Base-by-base conservation (phyloP, 805 yeast species). In the Lipomyces kockii region DNA sequence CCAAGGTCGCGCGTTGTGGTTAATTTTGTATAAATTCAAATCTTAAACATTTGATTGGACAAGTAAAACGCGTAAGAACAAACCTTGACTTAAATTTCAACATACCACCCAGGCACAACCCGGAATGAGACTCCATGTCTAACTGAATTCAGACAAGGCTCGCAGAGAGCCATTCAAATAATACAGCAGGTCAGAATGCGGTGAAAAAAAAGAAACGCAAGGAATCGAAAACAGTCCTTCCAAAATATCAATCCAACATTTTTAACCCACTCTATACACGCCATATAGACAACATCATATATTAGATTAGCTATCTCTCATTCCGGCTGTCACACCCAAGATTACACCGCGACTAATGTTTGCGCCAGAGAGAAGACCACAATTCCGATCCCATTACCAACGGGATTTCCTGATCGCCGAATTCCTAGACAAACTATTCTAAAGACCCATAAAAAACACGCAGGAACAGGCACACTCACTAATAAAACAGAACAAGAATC, bases 401-500 rank as follows among this genome's bases (percentile, higher is more conserved):
- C 14, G 39, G 14, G 39, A 20, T 8, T 37, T 35, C 53, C 29
- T 32, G 59, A 20, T 32, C 35, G 46, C n/a, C 52, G 52, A 39
- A 46, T 17, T 29, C 12, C 14, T 14, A 12, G n/a, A 35, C 60
- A 7, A 20, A 32, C 14, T 25, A 25, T 53, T 27, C 22, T 29
- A 22, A 53, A 22, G 53, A 56, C 39, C 54, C 17, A 49, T 20
- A 27, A 32, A 25, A 27, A 27, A 22, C 35, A 27, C 27, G 8
- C 54, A 61, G 49, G 11, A 56, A 49, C 51, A 22, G 22, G n/a
- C n/a, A 22, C 17, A 56, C 22, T 43, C 56, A 14, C 34, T 22
- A 34, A 7, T 34, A 29, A 27, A 29, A 35, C n/a, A 35, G 25
- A 11, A 27, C 29, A 43, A 54, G 56, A 25, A 39, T 27, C 3